A percentile compares a stretch with the other conserved stretches of the same genome.
Conservation (phyloP, 2,329 filamentous ascomycete species). For the Sclerotinia subarctica region DNA sequence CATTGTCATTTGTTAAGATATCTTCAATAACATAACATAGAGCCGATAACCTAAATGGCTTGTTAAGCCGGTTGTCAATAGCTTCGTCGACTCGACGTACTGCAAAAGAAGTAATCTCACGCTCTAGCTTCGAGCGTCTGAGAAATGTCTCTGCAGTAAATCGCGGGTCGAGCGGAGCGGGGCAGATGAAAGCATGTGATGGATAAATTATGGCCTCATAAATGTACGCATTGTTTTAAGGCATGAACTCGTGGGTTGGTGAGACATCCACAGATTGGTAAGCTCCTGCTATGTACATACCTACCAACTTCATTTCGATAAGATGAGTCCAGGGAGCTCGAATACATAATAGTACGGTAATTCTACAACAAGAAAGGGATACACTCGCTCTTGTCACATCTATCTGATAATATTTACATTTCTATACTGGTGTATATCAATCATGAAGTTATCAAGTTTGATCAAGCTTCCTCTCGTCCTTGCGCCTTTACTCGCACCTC, state of each 20-base stretch:
- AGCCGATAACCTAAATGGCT: neutral
- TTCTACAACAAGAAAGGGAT: neutral
- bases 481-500: constrained; percentile 46
- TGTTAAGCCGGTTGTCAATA: neutral
- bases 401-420: neutral
- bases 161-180: constrained; percentile 7
- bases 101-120: neutral
- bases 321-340: neutral
- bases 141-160: neutral
- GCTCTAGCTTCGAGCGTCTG: neutral
- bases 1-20: constrained; percentile 37
- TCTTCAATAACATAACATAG: constrained; percentile 1
- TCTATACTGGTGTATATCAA: neutral
- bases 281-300: neutral
- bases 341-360: neutral
- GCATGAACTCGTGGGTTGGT: neutral
- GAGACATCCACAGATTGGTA: neutral
- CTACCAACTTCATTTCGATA: no score
- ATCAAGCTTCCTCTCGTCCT: constrained; percentile 45
- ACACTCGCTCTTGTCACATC: neutral
- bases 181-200: neutral
- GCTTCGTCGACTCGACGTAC: neutral
- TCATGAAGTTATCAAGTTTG: constrained; percentile 51
- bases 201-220: neutral
- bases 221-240: neutral